Evolutionary conservation across 768 basidiomycete species (phyloP).

Genomic region (Russula foetens): DNA sequence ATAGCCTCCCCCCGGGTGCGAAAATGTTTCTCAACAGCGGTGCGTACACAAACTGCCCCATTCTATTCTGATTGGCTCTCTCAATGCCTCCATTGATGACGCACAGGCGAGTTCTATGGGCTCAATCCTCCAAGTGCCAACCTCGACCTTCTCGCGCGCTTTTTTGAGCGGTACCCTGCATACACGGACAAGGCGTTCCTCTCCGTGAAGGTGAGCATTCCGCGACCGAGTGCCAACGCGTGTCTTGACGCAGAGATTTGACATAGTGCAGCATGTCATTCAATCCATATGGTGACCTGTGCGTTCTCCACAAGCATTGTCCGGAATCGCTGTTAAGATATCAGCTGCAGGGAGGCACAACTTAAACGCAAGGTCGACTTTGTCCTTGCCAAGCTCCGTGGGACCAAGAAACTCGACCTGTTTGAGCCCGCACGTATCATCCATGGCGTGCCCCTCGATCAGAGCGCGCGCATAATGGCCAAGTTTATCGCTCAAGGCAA

Average conservation of each 20-base stretch:
- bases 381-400: constrained; percentile 32
- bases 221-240: not conserved
- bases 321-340: not conserved
- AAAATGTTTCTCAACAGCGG: constrained; percentile 49
- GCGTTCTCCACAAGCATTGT: not conserved
- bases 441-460: constrained; percentile 37
- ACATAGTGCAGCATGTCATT: constrained; percentile 12
- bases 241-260: not conserved
- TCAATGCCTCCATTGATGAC: not conserved
- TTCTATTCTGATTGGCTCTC: not conserved
- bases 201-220: constrained; percentile 36
- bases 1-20: constrained; percentile 34
- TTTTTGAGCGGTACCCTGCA: constrained; percentile 39
- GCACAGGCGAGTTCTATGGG: constrained; percentile 51
- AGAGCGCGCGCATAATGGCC: constrained; percentile 35
- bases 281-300: constrained; percentile 11
- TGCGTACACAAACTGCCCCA: constrained; percentile 22
- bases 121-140: constrained; percentile 35
- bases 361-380: constrained; percentile 15
- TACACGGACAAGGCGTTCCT: constrained; percentile 41
- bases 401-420: constrained; percentile 52
- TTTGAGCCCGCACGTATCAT: constrained; percentile 49
- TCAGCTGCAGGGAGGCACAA: constrained; percentile 1
- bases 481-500: constrained; percentile 45
- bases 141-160: constrained; percentile 40